Percentiles rank a stretch among this genome's conserved stretches.
Conservation (phyloP, 257 asterid species). For the Salvia miltiorrhiza region DNA sequence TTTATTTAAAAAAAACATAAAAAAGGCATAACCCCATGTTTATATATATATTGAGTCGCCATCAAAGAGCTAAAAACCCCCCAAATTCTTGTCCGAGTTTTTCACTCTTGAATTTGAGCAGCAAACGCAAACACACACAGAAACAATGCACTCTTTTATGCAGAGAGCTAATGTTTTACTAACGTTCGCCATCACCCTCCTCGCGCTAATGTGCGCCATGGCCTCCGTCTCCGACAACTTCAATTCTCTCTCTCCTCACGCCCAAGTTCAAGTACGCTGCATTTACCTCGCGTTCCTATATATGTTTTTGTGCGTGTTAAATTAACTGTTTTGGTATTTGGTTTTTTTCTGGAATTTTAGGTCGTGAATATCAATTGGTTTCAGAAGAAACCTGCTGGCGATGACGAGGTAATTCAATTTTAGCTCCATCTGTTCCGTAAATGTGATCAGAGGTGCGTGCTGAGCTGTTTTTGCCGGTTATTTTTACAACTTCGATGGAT, state of each 20-base stretch:
- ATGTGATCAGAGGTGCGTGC: neutral
- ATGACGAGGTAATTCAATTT: constrained; percentile 60
- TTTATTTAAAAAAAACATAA: neutral
- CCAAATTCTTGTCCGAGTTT: neutral
- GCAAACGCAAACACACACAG: neutral
- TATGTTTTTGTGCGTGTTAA: neutral
- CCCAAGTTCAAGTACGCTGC: constrained; percentile 44
- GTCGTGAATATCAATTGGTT: constrained; percentile 83
- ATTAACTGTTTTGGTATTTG: neutral
- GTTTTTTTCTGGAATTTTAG: constrained; percentile 26
- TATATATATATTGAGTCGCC: no score
- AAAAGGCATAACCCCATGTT: neutral
- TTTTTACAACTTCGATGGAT: neutral
- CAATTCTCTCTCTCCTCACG: constrained; percentile 59
- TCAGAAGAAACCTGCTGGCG: constrained; percentile 77
- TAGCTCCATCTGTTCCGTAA: neutral
- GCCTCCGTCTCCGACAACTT: constrained; percentile 81
- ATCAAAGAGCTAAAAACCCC: neutral
- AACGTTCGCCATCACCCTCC: constrained; percentile 69
- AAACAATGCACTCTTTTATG: constrained; percentile 56
- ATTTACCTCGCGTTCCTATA: neutral
- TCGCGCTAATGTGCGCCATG: constrained; percentile 81
- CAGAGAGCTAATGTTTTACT: constrained; percentile 82
- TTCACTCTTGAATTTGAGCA: neutral
- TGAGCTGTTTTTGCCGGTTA: neutral